Conservation (phyloP, 2,329 filamentous ascomycete genomes). For the Mariannaea sp. region DNA sequence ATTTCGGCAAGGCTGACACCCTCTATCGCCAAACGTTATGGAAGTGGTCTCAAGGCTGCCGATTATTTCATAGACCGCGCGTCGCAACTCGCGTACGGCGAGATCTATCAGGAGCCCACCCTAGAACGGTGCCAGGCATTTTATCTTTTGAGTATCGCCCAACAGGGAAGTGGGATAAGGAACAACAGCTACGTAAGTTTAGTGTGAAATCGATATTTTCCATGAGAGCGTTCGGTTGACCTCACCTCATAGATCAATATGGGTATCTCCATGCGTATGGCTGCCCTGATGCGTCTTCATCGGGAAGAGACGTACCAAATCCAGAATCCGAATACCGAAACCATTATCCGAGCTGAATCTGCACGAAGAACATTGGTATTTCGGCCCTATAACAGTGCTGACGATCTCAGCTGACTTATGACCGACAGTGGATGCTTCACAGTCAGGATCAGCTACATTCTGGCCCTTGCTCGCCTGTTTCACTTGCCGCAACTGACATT, state of each 20-base stretch:
- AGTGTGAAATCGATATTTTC: not conserved
- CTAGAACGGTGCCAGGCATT: constrained; percentile 63
- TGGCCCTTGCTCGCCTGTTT: constrained; percentile 55
- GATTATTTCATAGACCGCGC: constrained; percentile 60
- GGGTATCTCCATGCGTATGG: constrained; percentile 61
- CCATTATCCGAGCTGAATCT: constrained; percentile 58
- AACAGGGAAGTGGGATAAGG: constrained; percentile 60
- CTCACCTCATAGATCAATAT: constrained; percentile 54
- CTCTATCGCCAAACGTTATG: constrained; percentile 52
- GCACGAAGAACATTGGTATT: constrained; percentile 60
- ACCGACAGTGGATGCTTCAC: constrained; percentile 60
- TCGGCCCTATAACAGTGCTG: constrained; percentile 2
- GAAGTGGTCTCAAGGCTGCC: constrained; percentile 56
- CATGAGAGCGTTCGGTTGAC: not conserved
- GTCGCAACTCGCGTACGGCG: constrained; percentile 51
- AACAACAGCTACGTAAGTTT: constrained; percentile 58
- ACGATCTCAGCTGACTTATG: constrained; percentile 1
- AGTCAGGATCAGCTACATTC: constrained; percentile 63
- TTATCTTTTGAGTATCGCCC: constrained; percentile 62
- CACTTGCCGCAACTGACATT: constrained; percentile 57
- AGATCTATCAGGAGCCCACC: constrained; percentile 58
- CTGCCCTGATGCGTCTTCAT: constrained; percentile 59
- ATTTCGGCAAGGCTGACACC: constrained; percentile 61
- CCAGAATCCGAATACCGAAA: constrained; percentile 48
- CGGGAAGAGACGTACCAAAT: constrained; percentile 59